phyloP scores from a whole-genome alignment of 108 stramenopile genomes.

The Pelagomonas calceolata region DNA sequence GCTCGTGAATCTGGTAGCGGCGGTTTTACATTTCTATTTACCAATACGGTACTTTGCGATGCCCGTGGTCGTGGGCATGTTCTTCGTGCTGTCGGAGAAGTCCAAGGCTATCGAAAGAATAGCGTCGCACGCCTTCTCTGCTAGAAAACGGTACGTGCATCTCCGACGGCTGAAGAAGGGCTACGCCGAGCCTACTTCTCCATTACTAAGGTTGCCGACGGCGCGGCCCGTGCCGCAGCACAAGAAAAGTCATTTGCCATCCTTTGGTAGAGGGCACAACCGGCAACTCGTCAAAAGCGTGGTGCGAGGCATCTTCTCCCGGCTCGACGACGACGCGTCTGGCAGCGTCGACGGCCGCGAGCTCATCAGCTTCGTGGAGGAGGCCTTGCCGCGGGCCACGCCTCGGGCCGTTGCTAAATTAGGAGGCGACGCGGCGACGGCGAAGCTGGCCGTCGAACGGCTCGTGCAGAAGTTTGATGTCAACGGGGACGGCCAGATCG shows the following conservation, averaged over 20 bases:
- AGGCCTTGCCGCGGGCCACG: background rate
- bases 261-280: too few relatives aligned
- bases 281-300: background rate
- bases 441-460: background rate
- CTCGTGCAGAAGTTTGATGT: background rate
- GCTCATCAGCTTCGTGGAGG: background rate
- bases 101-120: background rate
- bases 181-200: too few relatives aligned
- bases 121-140: background rate
- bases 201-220: background rate
- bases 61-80: background rate
- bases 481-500: background rate
- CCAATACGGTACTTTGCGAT: background rate
- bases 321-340: background rate
- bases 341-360: background rate
- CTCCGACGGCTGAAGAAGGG: too few relatives aligned
- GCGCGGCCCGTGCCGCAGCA: background rate
- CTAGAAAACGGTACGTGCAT: background rate
- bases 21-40: background rate
- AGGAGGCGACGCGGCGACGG: background rate
- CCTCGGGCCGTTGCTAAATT: background rate
- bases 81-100: background rate
- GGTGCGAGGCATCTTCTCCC: background rate
- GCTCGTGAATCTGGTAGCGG: background rate
- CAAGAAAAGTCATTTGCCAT: background rate